Base-by-base conservation (phyloP, 2,329 filamentous ascomycete species). In the Pseudocercospora fijiensis region DNA sequence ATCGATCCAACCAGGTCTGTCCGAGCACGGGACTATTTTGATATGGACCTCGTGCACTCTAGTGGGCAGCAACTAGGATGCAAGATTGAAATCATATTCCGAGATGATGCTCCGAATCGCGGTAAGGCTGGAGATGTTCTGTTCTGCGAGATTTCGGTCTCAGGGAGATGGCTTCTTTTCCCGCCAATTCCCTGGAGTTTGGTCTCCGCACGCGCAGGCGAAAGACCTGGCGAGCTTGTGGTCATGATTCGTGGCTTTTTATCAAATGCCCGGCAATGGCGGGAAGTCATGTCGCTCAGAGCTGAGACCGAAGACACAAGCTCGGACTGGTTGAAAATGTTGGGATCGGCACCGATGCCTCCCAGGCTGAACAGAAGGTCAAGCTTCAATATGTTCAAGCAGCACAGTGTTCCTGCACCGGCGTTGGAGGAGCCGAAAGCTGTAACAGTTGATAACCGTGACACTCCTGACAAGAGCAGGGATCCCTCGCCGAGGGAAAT, bases 21-120 rank as follows among this genome's bases (percentile, higher is more conserved):
- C 47, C 88, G 87, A 67, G 93, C 94, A 52, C 89, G 96, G 72
- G 95, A 99, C 76, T 87, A 90, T 70, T 99, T 99, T 75, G 89
- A 90, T 62, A 83, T 99, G 70, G 89, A 93, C 65, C 78, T 99
- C 13, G 84, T 85, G 57, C 95, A 99, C 76, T 96, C 94, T 1
- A 96, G 86, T 72, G 93, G 94, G 1, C 94, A 98, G 75, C 84
- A 92, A 65, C 84, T 99, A 51, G 91, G 92, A 71, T 97, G 95
- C 74, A 90, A 90, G 70, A 86, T 96, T 16, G 95, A 99, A 75
- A 76, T 99, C 28, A 84, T 98, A 13, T 85, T 94, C 68, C 87
- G 95, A 73, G 94, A 98, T 73, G 91, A 91, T 70, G 82, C 87
- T 24, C 82, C 84, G n/a, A 85, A 86, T 56, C 82, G 85, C 37